Evolutionary conservation across 768 basidiomycete genomes (phyloP), one percentile per base, ranked within the genome.

Genomic region (Boletus coccyginus): DNA sequence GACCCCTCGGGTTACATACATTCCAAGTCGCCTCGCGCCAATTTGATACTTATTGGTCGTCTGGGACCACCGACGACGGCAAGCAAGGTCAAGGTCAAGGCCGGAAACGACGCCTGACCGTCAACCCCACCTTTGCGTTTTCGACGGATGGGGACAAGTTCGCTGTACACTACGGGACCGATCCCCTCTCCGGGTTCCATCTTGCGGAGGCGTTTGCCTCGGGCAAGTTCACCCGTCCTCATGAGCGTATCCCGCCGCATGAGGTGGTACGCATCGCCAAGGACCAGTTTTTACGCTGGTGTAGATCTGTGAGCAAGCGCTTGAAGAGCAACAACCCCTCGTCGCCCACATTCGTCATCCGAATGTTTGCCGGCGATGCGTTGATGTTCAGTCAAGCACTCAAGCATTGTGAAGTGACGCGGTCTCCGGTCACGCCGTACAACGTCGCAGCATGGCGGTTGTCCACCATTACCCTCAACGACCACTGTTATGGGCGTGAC

Each of bases 281-380:
- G 36, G 27, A 43, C n/a, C 70, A 70, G 47, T 70, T 70, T 52
- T 58, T 49, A 3, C 54, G 57, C 16, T 70, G 69, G 66, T 70
- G 69, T 24, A 61, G 55, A 7, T 60, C 66, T 0, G 19, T 62
- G 29, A 50, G 46, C 38, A 55, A 50, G 29, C 56, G 56, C 33
- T 51, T 71, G 52, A 55, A 52, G 56, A 9, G 19, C 44, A 24
- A 0, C 53, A 57, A 55, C 52, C n/a, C 65, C 0, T 58, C 57
- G 50, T 56, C 55, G 19, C 39, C 51, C n/a, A 41, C 62, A 52
- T 60, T 70, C 32, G 50, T 68, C 40, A 52, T 73, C 33, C 61
- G 72, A 36, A 62, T 70, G 60, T 70, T 62, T 45, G 61, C 53
- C 5, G 69, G 72, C 35, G 72, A 71, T 11, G 68, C 60, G 29